Conservation (phyloP, 306 rosid genomes). For the Prunus mume region DNA sequence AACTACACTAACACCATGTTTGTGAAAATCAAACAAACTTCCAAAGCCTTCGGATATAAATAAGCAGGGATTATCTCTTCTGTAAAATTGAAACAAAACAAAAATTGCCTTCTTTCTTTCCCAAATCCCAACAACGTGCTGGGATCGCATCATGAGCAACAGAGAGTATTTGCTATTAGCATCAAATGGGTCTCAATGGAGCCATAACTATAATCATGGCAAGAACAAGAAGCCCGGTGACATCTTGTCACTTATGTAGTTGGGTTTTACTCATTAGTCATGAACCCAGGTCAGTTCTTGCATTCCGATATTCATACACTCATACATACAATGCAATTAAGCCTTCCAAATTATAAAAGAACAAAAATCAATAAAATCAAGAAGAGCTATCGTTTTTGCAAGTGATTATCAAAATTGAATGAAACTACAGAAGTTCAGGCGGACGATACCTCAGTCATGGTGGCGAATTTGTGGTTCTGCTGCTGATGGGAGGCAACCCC, state of each 20-base stretch:
- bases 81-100: background rate
- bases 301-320: background rate
- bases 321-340: background rate
- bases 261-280: background rate
- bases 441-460: slow-evolving; percentile 73
- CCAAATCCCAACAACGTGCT: background rate
- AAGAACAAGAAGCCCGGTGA: background rate
- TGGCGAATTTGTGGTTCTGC: slow-evolving; percentile 34
- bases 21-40: background rate
- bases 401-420: background rate
- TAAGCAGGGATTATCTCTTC: background rate
- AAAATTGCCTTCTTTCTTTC: background rate
- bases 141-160: background rate
- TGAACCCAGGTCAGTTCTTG: background rate
- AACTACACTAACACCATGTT: background rate
- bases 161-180: background rate
- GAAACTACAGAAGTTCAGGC: background rate
- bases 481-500: slow-evolving; percentile 1
- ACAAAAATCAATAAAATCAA: background rate
- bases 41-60: background rate
- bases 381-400: background rate
- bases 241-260: background rate
- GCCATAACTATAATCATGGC: background rate
- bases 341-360: background rate
- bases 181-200: background rate